Percentiles rank a stretch among this genome's conserved stretches.
These are phyloP conservation scores for Cerioporus squamosus DNA, from an alignment of 1,284 basidiomycete species.

Conservation along the genomic window DNA sequence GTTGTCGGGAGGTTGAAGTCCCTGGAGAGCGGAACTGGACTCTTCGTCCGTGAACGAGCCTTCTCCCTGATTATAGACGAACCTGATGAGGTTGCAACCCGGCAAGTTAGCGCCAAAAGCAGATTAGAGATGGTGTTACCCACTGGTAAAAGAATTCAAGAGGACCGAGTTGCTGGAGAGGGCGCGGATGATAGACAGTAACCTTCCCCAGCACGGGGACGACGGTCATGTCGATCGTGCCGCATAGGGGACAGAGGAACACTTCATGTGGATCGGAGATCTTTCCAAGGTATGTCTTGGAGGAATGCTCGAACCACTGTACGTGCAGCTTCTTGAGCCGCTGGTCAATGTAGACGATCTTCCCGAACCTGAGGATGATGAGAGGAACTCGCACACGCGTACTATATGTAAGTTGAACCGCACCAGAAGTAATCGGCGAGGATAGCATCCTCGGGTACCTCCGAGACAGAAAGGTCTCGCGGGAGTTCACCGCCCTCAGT, in stretches of 20 bases:
- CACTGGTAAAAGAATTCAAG: no score
- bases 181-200: conserved; percentile 29
- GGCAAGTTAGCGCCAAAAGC: neutral
- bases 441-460: conserved; percentile 41
- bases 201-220: conserved; percentile 48
- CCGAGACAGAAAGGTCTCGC: conserved; percentile 24
- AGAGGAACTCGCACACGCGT: neutral
- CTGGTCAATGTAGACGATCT: conserved; percentile 57
- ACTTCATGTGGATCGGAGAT: conserved; percentile 66
- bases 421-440: conserved; percentile 69
- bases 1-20: conserved; percentile 46
- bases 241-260: conserved; percentile 61
- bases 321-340: conserved; percentile 51
- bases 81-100: conserved; percentile 21
- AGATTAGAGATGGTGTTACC: conserved; percentile 59
- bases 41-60: conserved; percentile 40
- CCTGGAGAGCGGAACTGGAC: neutral
- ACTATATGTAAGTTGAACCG: neutral
- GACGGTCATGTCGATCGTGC: conserved; percentile 40
- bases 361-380: conserved; percentile 58
- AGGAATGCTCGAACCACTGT: conserved; percentile 73
- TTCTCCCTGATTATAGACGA: conserved; percentile 31
- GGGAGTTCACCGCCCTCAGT: conserved; percentile 31
- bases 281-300: conserved; percentile 58
- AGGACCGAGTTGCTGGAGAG: neutral